Evolutionary conservation across 345 rosid genomes (phyloP).

Genomic region (Tarenaya hassleriana): DNA sequence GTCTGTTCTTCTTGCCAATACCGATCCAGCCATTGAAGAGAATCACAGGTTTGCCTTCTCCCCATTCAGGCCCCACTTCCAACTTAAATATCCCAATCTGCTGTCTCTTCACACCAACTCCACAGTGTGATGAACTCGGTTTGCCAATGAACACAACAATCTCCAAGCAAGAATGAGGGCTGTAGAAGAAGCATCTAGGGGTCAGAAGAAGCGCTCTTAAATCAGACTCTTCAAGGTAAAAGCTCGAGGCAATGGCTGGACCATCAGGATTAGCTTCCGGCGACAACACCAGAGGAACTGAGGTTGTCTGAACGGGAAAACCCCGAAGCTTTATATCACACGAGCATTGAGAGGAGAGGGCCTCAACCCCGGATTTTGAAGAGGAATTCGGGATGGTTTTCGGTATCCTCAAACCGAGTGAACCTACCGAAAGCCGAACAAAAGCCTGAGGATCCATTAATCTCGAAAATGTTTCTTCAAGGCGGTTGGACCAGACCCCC

Average conservation of each 20-base stretch:
- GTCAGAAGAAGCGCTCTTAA: constrained; percentile 62
- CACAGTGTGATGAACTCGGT: constrained; percentile 65
- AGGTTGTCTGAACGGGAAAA: constrained; percentile 73
- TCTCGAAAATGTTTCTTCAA: constrained; percentile 51
- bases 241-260: constrained; percentile 69
- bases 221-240: constrained; percentile 90
- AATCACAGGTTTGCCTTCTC: constrained; percentile 62
- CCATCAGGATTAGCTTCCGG: constrained; percentile 77
- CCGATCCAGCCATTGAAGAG: constrained; percentile 89
- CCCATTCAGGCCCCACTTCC: constrained; percentile 90
- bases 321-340: constrained; percentile 88
- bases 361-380: constrained; percentile 31
- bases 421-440: constrained; percentile 76
- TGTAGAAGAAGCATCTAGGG: constrained; percentile 80
- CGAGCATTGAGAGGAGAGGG: constrained; percentile 47
- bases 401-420: constrained; percentile 73
- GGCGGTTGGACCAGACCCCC: constrained; percentile 19
- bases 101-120: constrained; percentile 64
- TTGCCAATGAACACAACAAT: constrained; percentile 56
- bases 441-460: constrained; percentile 95
- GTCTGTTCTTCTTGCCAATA: constrained; percentile 77
- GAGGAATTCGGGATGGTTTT: constrained; percentile 38
- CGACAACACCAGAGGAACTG: constrained; percentile 62
- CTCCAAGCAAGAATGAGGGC: constrained; percentile 59
- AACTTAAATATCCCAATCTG: constrained; percentile 75